phyloP scores from a whole-genome alignment of 306 rosid species.

The Cucumis cinereus region DNA sequence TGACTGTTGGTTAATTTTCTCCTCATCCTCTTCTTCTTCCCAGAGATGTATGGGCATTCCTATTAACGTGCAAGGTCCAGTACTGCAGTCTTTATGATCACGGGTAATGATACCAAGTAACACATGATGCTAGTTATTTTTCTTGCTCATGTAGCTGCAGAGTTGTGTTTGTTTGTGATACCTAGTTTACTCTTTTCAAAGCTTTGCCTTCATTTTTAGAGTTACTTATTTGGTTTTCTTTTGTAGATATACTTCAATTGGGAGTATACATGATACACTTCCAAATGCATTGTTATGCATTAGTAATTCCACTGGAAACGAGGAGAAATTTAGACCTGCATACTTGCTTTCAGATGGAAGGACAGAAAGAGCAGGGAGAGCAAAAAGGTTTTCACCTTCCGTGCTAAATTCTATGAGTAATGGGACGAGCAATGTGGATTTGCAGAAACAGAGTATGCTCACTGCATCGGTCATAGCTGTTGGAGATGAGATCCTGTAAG shows the following conservation, averaged over 20 bases:
- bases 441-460: constrained; percentile 43
- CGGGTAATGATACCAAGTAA: constrained; percentile 52
- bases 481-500: constrained; percentile 97
- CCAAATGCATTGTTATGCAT: constrained; percentile 64
- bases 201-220: not conserved
- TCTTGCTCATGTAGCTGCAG: not conserved
- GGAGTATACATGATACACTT: constrained; percentile 76
- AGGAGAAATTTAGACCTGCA: constrained; percentile 64
- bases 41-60: constrained; percentile 96
- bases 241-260: constrained; percentile 86
- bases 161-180: not conserved
- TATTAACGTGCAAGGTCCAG: constrained; percentile 64
- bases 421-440: constrained; percentile 34
- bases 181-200: not conserved
- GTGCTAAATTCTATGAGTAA: constrained; percentile 34
- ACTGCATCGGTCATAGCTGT: constrained; percentile 66
- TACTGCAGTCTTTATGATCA: constrained; percentile 94
- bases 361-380: constrained; percentile 92
- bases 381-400: constrained; percentile 40
- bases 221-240: constrained; percentile 6
- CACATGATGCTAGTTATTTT: not conserved
- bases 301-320: constrained; percentile 23
- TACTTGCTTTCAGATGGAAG: constrained; percentile 90
- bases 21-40: constrained; percentile 9
- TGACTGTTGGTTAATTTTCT: not conserved